Evolutionary conservation across 2,329 filamentous ascomycete species (phyloP).

Genomic region (Spiromastix sp.): DNA sequence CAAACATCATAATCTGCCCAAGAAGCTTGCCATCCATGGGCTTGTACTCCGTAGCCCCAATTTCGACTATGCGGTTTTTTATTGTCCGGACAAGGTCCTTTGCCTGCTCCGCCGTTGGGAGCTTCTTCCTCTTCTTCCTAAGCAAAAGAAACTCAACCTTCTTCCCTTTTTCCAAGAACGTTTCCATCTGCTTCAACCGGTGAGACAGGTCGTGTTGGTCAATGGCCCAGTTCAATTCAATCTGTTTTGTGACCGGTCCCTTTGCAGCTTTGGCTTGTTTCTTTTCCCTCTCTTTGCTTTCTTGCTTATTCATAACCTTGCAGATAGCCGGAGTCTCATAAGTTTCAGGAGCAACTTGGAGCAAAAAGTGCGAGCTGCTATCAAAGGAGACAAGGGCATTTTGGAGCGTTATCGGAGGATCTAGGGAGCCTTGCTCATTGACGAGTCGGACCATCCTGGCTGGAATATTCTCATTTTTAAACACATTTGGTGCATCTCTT

Average conservation of each 20-base stretch:
- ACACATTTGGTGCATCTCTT: conserved; percentile 5
- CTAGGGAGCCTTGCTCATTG: conserved; percentile 22
- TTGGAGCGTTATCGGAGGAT: conserved; percentile 18
- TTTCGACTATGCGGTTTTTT: conserved; percentile 32
- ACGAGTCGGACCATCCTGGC: conserved; percentile 24
- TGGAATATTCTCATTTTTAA: conserved; percentile 26
- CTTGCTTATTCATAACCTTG: conserved; percentile 54
- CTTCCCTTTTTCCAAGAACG: conserved; percentile 63
- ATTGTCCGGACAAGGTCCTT: conserved; percentile 46
- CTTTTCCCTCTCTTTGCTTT: conserved; percentile 29
- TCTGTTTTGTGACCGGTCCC: conserved; percentile 49
- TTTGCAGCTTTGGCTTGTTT: conserved; percentile 28
- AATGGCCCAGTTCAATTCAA: conserved; percentile 91
- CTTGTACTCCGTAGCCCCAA: conserved; percentile 31
- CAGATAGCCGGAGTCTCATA: conserved; percentile 49
- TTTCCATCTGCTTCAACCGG: conserved; percentile 54
- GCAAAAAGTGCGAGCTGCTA: conserved; percentile 39
- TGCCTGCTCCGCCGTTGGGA: conserved; percentile 52
- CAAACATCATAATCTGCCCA: conserved; percentile 25
- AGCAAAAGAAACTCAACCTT: conserved; percentile 65
- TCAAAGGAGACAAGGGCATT: conserved; percentile 37
- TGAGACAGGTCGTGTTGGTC: conserved; percentile 63
- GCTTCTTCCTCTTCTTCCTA: conserved; percentile 53
- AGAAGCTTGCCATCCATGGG: conserved; percentile 33
- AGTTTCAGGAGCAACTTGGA: conserved; percentile 35